Evolutionary conservation across 768 basidiomycete species (phyloP).

Genomic region (Chiua virens): DNA sequence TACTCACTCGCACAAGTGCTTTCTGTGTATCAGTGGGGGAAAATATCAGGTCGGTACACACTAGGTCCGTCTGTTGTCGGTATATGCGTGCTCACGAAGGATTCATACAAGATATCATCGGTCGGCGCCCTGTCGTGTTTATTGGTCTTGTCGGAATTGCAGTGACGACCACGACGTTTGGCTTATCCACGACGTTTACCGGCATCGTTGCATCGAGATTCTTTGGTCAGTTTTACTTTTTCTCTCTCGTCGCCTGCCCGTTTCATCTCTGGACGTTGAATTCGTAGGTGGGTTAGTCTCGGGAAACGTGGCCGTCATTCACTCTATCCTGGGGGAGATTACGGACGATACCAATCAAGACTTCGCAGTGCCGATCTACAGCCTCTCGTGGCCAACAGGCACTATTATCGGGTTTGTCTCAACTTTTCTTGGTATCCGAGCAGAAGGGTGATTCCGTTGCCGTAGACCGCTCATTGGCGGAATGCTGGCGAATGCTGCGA

Average conservation of each 20-base stretch:
- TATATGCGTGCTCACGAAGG: neutral
- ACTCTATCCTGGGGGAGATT: conserved; percentile 60
- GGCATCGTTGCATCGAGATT: conserved; percentile 51
- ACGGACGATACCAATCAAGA: conserved; percentile 64
- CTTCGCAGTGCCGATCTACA: conserved; percentile 56
- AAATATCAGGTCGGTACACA: conserved; percentile 44
- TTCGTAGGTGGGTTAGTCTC: conserved; percentile 58
- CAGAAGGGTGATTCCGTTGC: too few species aligned
- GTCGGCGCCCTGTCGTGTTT: conserved; percentile 62
- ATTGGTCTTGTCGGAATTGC: conserved; percentile 51
- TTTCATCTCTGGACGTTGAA: neutral
- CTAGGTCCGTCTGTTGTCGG: too few species aligned
- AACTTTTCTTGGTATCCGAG: neutral
- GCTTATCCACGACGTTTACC: conserved; percentile 51
- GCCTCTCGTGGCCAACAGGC: conserved; percentile 57
- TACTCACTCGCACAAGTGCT: conserved; percentile 61
- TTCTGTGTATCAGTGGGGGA: conserved; percentile 63
- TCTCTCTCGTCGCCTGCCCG: neutral
- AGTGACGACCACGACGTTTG: conserved; percentile 50
- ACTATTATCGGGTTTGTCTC: conserved; percentile 49
- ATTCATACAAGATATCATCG: conserved; percentile 45
- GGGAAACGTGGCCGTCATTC: conserved; percentile 62
- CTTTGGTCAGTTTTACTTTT: conserved; percentile 39
- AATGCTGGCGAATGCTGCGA: conserved; percentile 18
- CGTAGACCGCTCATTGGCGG: conserved; percentile 23